Evolutionary conservation across 2,329 filamentous ascomycete species (phyloP), one percentile per base, ranked within the genome.

Genomic region (Fusarium sp.): DNA sequence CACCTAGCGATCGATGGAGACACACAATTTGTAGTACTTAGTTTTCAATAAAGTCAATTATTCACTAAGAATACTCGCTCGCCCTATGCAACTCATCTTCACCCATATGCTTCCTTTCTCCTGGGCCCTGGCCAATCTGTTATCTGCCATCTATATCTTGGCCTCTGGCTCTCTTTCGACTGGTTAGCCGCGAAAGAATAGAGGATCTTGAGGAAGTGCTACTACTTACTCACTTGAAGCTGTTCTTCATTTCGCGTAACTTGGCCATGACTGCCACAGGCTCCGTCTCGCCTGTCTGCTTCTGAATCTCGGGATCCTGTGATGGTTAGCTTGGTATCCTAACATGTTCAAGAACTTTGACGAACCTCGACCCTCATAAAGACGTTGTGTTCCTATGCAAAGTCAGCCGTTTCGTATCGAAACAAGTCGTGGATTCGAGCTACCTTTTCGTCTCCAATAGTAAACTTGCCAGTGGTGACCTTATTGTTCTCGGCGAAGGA

Each of bases 391-490:
- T 93, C 85, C 93, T 95, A 71, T n/a, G 10, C 35, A 23, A 42
- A 14, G 48, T 75, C 33, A 73, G 64, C 48, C 10, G n/a, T 29
- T 35, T 21, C 11, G 38, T 39, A n/a, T 44, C 5, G 5, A 14
- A 4, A 33, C 25, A 18, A 6, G 2, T 18, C 15, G 29, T 16
- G 11, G 31, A 10, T 57, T 12, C 25, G 42, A 82, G 63, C 15
- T 82, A 94, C 93, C 91, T 98, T 98, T 84, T 99, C 96, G 79
- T 99, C 94, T 1, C 92, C 95, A 82, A 99, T 98, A 0, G 95
- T 99, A 77, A 97, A 98, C 79, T 94, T 93, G 51, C 96, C 96
- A 81, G 97, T 95, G 3, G 96, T 98, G 84, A 98, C 89, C 83
- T 91, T 86, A 82, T 98, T 95, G 67, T 88, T 86, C 60, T 93